Evolutionary conservation across 257 asterid genomes (phyloP).

Genomic region (Solanum appendiculatum): DNA sequence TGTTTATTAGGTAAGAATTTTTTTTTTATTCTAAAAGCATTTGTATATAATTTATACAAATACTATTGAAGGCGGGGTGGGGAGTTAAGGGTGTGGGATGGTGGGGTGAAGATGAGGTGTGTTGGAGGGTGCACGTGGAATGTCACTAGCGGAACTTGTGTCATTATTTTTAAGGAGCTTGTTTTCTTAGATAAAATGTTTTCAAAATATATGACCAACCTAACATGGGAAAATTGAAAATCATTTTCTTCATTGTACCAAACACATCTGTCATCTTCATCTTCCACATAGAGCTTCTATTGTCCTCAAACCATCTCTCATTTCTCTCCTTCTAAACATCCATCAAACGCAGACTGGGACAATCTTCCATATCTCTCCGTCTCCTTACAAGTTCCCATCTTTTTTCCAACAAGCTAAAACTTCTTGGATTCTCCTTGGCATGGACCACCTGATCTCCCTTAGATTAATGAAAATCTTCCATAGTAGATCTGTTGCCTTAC

Average conservation of each 20-base stretch:
- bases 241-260: neutral
- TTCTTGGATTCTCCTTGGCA: neutral
- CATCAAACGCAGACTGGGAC: neutral
- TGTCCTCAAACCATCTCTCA: neutral
- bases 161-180: neutral
- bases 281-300: neutral
- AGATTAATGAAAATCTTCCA: neutral
- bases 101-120: neutral
- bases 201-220: neutral
- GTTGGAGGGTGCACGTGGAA: neutral
- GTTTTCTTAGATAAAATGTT: too few species aligned
- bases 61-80: neutral
- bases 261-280: neutral
- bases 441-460: neutral
- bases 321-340: neutral
- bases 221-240: neutral
- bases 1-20: neutral
- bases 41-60: neutral
- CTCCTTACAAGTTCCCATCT: neutral
- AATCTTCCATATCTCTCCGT: neutral
- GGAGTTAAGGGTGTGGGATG: neutral
- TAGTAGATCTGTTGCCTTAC: neutral
- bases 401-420: neutral
- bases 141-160: neutral
- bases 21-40: too few species aligned